phyloP scores from a whole-genome alignment of 1,284 basidiomycete genomes.

The Porogramme epimiltina region DNA sequence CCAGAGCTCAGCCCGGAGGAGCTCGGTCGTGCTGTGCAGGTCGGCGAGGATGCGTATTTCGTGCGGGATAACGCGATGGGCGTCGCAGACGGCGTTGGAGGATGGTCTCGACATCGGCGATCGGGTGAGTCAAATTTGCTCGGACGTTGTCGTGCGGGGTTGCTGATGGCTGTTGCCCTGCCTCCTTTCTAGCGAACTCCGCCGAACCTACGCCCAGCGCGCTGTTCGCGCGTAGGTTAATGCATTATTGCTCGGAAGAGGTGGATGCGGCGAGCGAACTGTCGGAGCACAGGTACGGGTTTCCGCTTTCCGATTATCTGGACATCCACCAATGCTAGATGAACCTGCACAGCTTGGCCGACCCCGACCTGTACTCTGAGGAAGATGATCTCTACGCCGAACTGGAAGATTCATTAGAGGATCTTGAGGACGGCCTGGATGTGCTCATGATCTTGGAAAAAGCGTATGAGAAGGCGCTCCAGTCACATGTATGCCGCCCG shows the following conservation, averaged over 20 bases:
- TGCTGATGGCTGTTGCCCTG: not conserved
- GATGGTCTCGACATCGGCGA: constrained; percentile 62
- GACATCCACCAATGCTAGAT: not conserved
- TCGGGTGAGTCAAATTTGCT: constrained; percentile 29
- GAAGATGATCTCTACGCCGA: constrained; percentile 32
- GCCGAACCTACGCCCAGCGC: constrained; percentile 61
- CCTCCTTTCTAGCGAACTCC: constrained; percentile 18
- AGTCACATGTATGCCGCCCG: constrained; percentile 51
- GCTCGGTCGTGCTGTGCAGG: constrained; percentile 61
- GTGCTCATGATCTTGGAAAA: constrained; percentile 66
- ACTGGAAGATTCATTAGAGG: constrained; percentile 55
- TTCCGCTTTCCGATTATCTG: not conserved
- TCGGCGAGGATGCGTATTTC: constrained; percentile 89
- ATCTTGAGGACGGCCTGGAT: constrained; percentile 67
- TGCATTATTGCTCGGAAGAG: constrained; percentile 79
- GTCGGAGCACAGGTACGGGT: constrained; percentile 9
- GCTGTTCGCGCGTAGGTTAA: constrained; percentile 81
- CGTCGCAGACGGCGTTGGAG: constrained; percentile 88
- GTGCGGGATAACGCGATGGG: constrained; percentile 82
- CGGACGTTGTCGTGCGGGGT: not conserved
- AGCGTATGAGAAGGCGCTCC: constrained; percentile 65
- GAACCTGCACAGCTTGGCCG: constrained; percentile 1
- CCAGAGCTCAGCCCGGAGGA: constrained; percentile 28
- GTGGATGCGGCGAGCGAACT: constrained; percentile 31
- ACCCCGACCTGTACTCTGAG: constrained; percentile 17